Conservation (phyloP, 179 eudicot species). For the Silene coronaria region DNA sequence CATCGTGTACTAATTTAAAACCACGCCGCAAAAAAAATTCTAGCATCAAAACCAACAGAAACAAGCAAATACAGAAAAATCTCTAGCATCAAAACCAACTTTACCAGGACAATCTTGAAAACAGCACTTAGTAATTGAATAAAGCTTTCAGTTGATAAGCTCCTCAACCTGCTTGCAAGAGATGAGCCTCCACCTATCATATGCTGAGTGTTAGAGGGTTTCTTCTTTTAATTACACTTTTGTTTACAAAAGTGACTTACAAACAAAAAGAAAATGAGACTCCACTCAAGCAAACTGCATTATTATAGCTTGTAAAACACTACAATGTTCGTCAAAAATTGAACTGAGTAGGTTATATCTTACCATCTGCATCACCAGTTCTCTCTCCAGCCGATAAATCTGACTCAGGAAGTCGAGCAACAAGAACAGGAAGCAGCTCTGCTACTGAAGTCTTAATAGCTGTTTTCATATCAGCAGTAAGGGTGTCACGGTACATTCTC, state of each 20-base stretch:
- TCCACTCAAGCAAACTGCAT: neutral
- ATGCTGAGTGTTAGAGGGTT: constrained; percentile 19
- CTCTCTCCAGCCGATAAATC: constrained; percentile 72
- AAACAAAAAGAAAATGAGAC: neutral
- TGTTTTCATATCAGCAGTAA: constrained; percentile 89
- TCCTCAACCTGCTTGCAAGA: constrained; percentile 86
- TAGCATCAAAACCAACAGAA: neutral
- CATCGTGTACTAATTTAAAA: neutral
- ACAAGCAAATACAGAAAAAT: neutral
- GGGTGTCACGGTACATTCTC: constrained; percentile 90
- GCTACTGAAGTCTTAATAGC: constrained; percentile 78
- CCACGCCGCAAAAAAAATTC: neutral
- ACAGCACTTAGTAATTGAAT: constrained; percentile 71
- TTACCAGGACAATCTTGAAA: constrained; percentile 90
- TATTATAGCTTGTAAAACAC: neutral
- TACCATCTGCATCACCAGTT: constrained; percentile 74
- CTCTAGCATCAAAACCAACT: constrained; percentile 27
- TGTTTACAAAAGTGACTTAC: neutral
- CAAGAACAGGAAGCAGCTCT: constrained; percentile 77
- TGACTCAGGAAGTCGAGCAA: constrained; percentile 50
- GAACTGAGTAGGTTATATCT: constrained; percentile 10
- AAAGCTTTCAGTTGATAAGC: constrained; percentile 83
- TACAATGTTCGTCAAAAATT: neutral
- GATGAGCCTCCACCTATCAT: constrained; percentile 81
- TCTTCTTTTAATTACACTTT: neutral